Base-by-base conservation (phyloP, 371 early-diverging fungal species). In the Lichtheimia ramosa region DNA sequence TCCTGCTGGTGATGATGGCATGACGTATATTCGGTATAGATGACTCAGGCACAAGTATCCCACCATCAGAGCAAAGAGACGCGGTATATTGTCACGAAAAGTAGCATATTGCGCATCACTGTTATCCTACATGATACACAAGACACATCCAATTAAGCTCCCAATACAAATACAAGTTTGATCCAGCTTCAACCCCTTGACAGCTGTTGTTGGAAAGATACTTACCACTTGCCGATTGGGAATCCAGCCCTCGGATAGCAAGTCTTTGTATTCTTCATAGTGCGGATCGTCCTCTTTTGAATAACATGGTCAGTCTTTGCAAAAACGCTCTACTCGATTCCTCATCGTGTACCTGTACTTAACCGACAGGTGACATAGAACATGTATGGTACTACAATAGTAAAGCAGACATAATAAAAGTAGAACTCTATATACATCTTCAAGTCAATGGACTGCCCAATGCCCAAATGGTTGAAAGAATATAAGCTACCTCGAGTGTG, bases 91-190 rank as follows among this genome's bases (percentile, higher is more conserved):
- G 61, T 87, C 78, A 6, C 97, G 82, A 63, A 97, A 95, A 24
- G 79, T 75, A 12, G 81, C 66, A 70, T 91, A 95, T 67, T 97
- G 97, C 1, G 75, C 77, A 69, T 97, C 97, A 52, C 89, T 90
- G 68, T 93, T 88, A 66, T 96, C 97, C 74, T 82, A 65, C n/a
- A 48, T 25, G 25, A 5, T 27, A 24, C 15, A 61, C n/a, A 34
- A 13, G 5, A 27, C 1, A 13, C n/a, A 34, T 46, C 12, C 42
- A 40, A 1, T 48, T 40, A 34, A 23, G 34, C 46, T 21, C 21
- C 27, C 5, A 39, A 52, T 53, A 56, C 13, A 27, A 20, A 39
- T 43, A 43, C 6, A 34, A 3, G 14, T 24, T 46, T 46, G 5
- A n/a, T 20, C 16, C 20, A n/a, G 46, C 20, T 50, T 50, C 15